Evolutionary conservation across 1,139 yeast species (phyloP), one percentile per base, ranked within the genome.

Genomic region (Zygotorulaspora mrakii): DNA sequence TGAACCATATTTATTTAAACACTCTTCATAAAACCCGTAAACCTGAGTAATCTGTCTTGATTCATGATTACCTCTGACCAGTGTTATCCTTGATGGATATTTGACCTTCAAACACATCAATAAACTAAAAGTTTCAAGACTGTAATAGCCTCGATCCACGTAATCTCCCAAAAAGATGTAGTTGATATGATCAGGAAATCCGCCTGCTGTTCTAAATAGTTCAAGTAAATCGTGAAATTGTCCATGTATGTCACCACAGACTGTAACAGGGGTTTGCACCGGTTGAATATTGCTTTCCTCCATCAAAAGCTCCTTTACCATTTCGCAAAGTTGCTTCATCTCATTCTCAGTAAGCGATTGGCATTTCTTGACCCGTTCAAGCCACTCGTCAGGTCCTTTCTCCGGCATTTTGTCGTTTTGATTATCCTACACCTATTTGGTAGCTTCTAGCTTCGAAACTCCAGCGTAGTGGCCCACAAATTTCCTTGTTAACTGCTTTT

Each of bases 231-330:
- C 98, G 61, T 91, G 97, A 62, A 91, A 91, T 65, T 91, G 98
- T 5, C 98, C 98, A 65, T 91, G 98, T 51, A 91, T 94, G 66
- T 91, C 98, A 51, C 98, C 98, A 70, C 97, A 91, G 10, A 91
- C 96, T 1, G 96, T 88, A n/a, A 91, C 97, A 1, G 98, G 98
- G 24, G 94, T 79, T 62, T 82, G 87, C 10, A 91, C 97, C 0
- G 98, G 97, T 60, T 91, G 97, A 51, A 91, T 89, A 62, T 91
- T 91, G 31, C 91, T 83, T 64, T 87, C 96, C 61, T 87, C 96
- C 95, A 87, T 87, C 43, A 87, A 62, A 31, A 87, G 67, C 57
- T 86, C 95, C 61, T 87, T 87, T 38, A 87, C 96, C 69, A 84
- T 76, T 66, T 91, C 98, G 66, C 98, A 91, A 35, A 91, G 71